Evolutionary conservation across 2,329 filamentous ascomycete genomes (phyloP).

Genomic region (Alternaria dauci): DNA sequence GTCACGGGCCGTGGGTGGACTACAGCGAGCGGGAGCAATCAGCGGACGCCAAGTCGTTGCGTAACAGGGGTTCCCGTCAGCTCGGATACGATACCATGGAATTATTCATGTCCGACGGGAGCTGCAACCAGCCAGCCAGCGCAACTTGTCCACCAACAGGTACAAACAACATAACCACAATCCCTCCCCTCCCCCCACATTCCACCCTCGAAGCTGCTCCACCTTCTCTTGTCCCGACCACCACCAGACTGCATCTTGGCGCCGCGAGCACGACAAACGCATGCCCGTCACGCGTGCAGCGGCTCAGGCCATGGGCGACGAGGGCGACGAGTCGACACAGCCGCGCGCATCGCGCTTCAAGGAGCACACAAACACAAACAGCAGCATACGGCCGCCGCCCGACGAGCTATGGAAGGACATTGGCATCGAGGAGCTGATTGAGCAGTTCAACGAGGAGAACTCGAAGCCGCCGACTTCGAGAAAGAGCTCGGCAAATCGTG

Average conservation of each 20-base stretch:
- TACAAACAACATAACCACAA: slow-evolving; percentile 19
- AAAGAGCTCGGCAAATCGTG: slow-evolving; percentile 12
- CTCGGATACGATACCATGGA: slow-evolving; percentile 4
- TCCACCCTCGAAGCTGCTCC: slow-evolving; percentile 1
- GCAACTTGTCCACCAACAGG: slow-evolving; percentile 5
- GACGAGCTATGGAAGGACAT: slow-evolving; percentile 41
- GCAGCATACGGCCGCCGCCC: slow-evolving; percentile 42
- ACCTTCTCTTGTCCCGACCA: not conserved
- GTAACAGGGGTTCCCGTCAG: slow-evolving; percentile 26
- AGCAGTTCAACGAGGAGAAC: slow-evolving; percentile 38
- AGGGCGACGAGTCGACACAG: slow-evolving; percentile 27
- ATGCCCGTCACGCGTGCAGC: slow-evolving; percentile 17
- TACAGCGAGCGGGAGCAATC: slow-evolving; percentile 10
- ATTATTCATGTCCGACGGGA: slow-evolving; percentile 1
- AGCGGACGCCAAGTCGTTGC: slow-evolving; percentile 23
- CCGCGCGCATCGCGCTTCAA: slow-evolving; percentile 39
- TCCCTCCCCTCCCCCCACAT: not conserved
- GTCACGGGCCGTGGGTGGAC: slow-evolving; percentile 7
- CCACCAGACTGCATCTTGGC: not conserved
- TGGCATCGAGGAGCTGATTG: slow-evolving; percentile 34
- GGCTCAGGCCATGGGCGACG: slow-evolving; percentile 26
- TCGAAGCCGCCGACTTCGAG: slow-evolving; percentile 23
- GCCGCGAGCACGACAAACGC: not conserved
- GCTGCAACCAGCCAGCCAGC: slow-evolving; percentile 1
- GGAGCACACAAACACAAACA: slow-evolving; percentile 43